Evolutionary conservation across 805 yeast genomes (phyloP).

Genomic region (Yamadazyma phyllophila): DNA sequence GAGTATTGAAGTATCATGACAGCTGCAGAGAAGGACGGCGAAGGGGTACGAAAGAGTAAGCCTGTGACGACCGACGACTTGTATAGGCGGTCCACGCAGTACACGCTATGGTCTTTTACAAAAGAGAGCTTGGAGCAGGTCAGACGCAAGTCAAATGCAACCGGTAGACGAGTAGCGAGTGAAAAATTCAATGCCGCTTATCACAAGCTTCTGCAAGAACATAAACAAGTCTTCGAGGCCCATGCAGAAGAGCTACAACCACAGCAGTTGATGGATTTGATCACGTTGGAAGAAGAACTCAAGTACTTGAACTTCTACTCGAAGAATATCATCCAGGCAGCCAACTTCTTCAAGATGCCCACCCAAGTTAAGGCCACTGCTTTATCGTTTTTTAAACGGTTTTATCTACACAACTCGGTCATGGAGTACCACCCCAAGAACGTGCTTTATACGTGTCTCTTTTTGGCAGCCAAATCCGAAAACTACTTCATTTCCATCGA

Average conservation of each 20-base stretch:
- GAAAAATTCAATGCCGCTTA: slow-evolving; percentile 27
- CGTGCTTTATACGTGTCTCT: slow-evolving; percentile 68
- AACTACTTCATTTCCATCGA: slow-evolving; percentile 85
- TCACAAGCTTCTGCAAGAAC: slow-evolving; percentile 16
- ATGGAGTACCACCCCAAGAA: slow-evolving; percentile 87
- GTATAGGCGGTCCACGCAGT: slow-evolving; percentile 85
- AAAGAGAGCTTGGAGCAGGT: slow-evolving; percentile 49
- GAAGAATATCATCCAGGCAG: slow-evolving; percentile 65
- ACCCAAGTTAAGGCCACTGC: slow-evolving; percentile 90
- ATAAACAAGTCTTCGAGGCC: slow-evolving; percentile 28
- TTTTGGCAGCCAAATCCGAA: slow-evolving; percentile 90
- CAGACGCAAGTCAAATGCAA: slow-evolving; percentile 50
- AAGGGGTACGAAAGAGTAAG: neutral
- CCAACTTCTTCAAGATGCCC: slow-evolving; percentile 75
- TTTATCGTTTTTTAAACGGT: slow-evolving; percentile 73
- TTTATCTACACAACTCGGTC: slow-evolving; percentile 75
- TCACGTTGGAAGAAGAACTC: slow-evolving; percentile 69
- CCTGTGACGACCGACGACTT: slow-evolving; percentile 75
- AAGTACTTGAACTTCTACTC: slow-evolving; percentile 69
- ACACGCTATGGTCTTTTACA: slow-evolving; percentile 80
- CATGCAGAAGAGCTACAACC: slow-evolving; percentile 24
- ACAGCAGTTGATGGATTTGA: slow-evolving; percentile 37
- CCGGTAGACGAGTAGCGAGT: slow-evolving; percentile 45
- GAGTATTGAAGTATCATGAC: neutral
- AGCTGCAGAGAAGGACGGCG: neutral